Evolutionary conservation across 495 filamentous ascomycete species (phyloP).

Genomic region (Penicillium dipodomyicola): DNA sequence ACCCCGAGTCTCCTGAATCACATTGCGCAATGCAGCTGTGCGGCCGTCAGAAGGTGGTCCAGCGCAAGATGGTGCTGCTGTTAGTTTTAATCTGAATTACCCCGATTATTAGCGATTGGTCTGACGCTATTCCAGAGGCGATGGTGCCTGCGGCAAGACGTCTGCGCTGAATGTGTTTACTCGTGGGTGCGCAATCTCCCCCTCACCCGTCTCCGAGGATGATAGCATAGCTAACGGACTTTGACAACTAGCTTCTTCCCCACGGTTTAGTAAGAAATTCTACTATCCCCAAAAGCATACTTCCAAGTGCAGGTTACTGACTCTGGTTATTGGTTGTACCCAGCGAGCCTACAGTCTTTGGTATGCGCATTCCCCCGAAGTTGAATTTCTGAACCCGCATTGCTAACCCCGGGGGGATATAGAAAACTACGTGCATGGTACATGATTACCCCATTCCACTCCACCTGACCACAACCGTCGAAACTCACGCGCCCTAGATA

Average conservation of each 20-base stretch:
- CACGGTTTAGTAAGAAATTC: slow-evolving; percentile 76
- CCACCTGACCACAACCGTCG: not conserved
- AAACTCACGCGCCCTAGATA: slow-evolving; percentile 58
- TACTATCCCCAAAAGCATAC: not conserved
- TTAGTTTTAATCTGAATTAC: slow-evolving; percentile 49
- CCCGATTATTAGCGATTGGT: not conserved
- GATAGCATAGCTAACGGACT: slow-evolving; percentile 21
- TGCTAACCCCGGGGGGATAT: slow-evolving; percentile 30
- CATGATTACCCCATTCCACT: slow-evolving; percentile 17
- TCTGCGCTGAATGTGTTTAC: slow-evolving; percentile 98
- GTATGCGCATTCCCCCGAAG: slow-evolving; percentile 38
- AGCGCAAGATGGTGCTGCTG: slow-evolving; percentile 97
- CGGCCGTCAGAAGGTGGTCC: slow-evolving; percentile 74
- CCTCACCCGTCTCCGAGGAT: slow-evolving; percentile 3
- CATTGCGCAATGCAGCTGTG: slow-evolving; percentile 46
- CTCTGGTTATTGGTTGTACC: slow-evolving; percentile 11
- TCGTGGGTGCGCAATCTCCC: slow-evolving; percentile 65
- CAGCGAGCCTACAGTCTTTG: slow-evolving; percentile 93
- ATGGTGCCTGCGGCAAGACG: slow-evolving; percentile 97
- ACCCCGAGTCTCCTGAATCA: slow-evolving; percentile 1
- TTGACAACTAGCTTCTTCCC: slow-evolving; percentile 75
- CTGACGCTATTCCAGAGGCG: slow-evolving; percentile 61
- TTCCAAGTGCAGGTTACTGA: slow-evolving; percentile 25
- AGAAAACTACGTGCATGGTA: slow-evolving; percentile 99
- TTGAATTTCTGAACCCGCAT: not conserved